A percentile compares a stretch with the other conserved stretches of the same genome.
These are phyloP conservation scores for Colletotrichum sp. DNA, from an alignment of 2,329 filamentous ascomycete species.

Conservation along the genomic window DNA sequence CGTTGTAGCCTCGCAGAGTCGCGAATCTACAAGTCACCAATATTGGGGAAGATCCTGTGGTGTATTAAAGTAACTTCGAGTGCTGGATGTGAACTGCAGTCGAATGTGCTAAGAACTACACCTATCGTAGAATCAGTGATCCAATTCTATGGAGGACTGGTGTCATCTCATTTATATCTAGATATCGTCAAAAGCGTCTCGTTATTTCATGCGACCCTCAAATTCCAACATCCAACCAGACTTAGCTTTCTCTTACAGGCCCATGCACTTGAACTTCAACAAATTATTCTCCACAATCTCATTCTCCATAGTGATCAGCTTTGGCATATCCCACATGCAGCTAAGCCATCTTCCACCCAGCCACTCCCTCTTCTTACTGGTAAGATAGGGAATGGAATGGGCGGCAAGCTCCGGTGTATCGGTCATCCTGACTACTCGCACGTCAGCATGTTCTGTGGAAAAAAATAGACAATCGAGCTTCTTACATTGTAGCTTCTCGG, in stretches of 20 bases:
- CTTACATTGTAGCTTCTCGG: constrained; percentile 17
- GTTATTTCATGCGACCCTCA: background rate
- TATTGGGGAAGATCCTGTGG: rapidly evolving
- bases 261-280: constrained; percentile 17
- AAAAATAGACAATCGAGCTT: rapidly evolving
- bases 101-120: rapidly evolving
- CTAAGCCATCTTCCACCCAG: constrained; percentile 17
- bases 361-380: constrained; percentile 13
- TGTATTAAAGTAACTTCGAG: rapidly evolving
- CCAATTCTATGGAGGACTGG: rapidly evolving
- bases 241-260: background rate
- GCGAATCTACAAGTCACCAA: background rate
- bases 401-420: constrained; percentile 19
- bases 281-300: constrained; percentile 4
- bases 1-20: too few species aligned
- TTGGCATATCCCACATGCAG: constrained; percentile 23
- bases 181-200: rapidly evolving
- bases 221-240: background rate
- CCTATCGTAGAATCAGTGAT: rapidly evolving
- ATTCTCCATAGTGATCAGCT: constrained; percentile 1
- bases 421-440: constrained; percentile 9
- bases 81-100: background rate
- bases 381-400: constrained; percentile 17
- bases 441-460: background rate
- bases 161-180: background rate